Base-by-base conservation (phyloP, 202 grass and related monocot genomes). In the Sporobolus alterniflorus region DNA sequence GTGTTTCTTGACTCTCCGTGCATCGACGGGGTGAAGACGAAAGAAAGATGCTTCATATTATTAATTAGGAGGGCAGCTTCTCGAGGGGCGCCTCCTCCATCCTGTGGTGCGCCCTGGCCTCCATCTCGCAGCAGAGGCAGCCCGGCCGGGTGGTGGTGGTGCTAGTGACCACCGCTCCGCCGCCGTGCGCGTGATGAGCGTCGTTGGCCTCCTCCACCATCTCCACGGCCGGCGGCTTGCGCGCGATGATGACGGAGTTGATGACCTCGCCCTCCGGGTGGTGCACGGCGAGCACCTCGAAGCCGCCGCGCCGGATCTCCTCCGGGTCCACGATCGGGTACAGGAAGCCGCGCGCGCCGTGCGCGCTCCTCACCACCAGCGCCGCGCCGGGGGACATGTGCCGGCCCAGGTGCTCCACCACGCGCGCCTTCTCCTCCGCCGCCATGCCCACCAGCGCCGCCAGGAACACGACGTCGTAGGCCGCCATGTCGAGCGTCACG, bases 221-320 rank as follows among this genome's bases (percentile, higher is more conserved):
- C 54, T 8, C 22, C 61, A 12, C 48, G 73, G 39, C 5, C 0
- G 34, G 2, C 0, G 81, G 48, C 77, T 98, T 98, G 85, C 91
- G 90, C 21, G 96, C 96, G 68, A 98, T 83, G 85, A 98, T 85
- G 79, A 98, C 96, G 11, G 96, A 98, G 86, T 98, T 98, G 79
- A 98, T 94, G 25, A 98, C 96, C 84, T 98, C 93, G 40, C 91
- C 93, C 18, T 80, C 65, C 4, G 96, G 96, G 85, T 98, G 96
- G 80, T 96, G 88, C 81, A 98, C 89, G 26, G 89, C 82, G 7
- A 91, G 80, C 69, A 94, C 83, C 52, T 96, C 91, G 78, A 98
- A 98, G 18, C 91, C 93, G 7, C 75, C 88, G 11, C 75, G 80
- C 22, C 82, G 67, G 67, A 99, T 87, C 28, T 99, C 93, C 34